Evolutionary conservation across 169 alveolate species (phyloP), one percentile per base, ranked within the genome.

Genomic region (Blepharisma undulans): DNA sequence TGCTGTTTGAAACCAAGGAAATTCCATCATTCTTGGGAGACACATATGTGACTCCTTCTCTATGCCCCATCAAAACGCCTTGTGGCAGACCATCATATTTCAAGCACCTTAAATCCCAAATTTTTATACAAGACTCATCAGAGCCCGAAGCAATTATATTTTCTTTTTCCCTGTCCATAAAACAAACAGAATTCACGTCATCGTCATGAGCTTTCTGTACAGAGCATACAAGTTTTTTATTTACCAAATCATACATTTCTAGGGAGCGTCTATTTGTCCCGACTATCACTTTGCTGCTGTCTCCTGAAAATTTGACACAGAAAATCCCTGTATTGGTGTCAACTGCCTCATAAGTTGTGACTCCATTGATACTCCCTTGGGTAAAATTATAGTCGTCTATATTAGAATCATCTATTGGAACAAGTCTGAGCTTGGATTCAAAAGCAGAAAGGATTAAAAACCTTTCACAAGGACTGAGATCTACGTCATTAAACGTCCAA

Each of bases 401-500:
- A 48, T 48, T 48, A 18, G 66, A 3, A 48, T 48, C 66, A 18
- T 48, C 66, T 48, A 48, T 5, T 48, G 12, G 66, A 18, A 18
- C 14, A 10, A 48, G 66, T 5, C 66, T 48, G 14, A 48, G 66
- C 66, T 48, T 48, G 66, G 66, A 48, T 5, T 48, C 66, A 18
- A 48, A 48, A 48, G 96, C 61, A 0, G 94, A 85, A 78, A 93
- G 93, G 30, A 92, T 87, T 14, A 94, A 48, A 36, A 76, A 93
- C 27, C 93, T 88, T 81, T 94, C 94, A 61, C 92, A 79, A 33
- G 76, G 90, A 74, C 91, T 84, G 19, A 93, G 90, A 88, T 94
- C 97, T 93, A 94, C 89, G 29, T 90, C 94, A 16, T 95, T 92
- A 21, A 94, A 92, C 1, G 97, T 91, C 96, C 97, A 94, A 27